Evolutionary conservation across 2,329 filamentous ascomycete genomes (phyloP).

Genomic region (Alternaria longipes): DNA sequence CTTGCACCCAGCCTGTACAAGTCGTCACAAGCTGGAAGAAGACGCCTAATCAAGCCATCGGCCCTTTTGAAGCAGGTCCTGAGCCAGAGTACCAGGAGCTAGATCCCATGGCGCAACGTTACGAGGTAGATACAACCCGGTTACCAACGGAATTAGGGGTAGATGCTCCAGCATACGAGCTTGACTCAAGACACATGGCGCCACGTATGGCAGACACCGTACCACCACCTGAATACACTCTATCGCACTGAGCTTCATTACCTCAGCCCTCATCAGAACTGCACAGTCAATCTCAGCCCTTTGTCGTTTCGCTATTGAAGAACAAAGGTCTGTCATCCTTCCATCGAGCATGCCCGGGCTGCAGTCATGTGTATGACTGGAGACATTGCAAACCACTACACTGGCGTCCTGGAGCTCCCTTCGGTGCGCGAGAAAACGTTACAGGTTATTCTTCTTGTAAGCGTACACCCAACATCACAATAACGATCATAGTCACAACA

Average conservation of each 20-base stretch:
- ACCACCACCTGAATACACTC: conserved; percentile 14
- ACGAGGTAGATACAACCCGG: neutral
- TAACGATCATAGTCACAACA: neutral
- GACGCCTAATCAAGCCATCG: neutral
- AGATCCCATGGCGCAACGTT: conserved; percentile 12
- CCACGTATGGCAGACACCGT: neutral
- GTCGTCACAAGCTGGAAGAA: conserved; percentile 25
- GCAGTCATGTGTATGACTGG: neutral
- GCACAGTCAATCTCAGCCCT: neutral
- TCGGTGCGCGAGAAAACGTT: neutral
- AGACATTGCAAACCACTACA: neutral
- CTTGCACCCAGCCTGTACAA: conserved; percentile 29
- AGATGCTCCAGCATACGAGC: conserved; percentile 4
- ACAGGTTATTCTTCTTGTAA: neutral
- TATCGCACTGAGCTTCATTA: neutral
- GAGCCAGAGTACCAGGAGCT: conserved; percentile 22
- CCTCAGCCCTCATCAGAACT: neutral
- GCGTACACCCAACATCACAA: neutral
- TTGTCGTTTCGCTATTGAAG: neutral
- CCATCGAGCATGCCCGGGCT: neutral
- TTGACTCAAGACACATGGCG: conserved; percentile 5
- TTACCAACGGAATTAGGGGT: neutral
- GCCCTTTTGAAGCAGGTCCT: conserved; percentile 2
- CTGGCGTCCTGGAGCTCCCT: neutral
- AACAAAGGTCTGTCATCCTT: neutral